These are phyloP conservation scores for Pseudocercospora pini-densiflorae DNA, from an alignment of 2,329 filamentous ascomycete species.

Conservation along the genomic window DNA sequence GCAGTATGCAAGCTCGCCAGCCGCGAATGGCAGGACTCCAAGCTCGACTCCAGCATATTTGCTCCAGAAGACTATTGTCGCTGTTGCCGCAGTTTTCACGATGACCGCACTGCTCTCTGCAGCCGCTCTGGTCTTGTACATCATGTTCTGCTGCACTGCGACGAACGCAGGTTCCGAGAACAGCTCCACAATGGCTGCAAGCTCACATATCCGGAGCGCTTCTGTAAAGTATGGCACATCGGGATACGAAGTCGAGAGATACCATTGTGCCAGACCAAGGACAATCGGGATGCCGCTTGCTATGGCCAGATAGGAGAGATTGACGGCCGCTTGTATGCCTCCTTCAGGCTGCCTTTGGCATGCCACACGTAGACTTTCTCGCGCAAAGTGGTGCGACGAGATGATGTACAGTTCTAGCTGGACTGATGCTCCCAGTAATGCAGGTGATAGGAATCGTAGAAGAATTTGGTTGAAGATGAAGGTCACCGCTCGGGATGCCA, in stretches of 20 bases:
- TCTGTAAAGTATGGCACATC: conserved; percentile 65
- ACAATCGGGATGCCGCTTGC: conserved; percentile 66
- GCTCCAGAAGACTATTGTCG: conserved; percentile 70
- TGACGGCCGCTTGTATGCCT: conserved; percentile 75
- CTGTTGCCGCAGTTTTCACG: conserved; percentile 74
- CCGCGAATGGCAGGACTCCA: conserved; percentile 85
- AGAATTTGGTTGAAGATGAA: conserved; percentile 92
- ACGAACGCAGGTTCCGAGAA: conserved; percentile 88
- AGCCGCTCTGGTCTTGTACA: conserved; percentile 77
- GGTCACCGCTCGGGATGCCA: conserved; percentile 84
- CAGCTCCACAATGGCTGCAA: conserved; percentile 73
- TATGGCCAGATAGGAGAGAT: conserved; percentile 82
- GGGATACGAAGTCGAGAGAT: conserved; percentile 60
- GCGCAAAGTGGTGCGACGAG: conserved; percentile 90
- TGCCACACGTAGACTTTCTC: conserved; percentile 89
- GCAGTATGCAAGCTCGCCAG: conserved; percentile 83
- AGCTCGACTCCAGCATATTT: conserved; percentile 57
- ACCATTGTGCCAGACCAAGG: conserved; percentile 66
- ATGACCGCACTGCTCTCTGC: conserved; percentile 86
- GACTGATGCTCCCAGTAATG: conserved; percentile 80
- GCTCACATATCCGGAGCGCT: conserved; percentile 59
- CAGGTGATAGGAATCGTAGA: conserved; percentile 83
- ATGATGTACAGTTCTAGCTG: conserved; percentile 94
- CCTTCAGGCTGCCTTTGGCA: conserved; percentile 70
- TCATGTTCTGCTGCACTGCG: conserved; percentile 78